Evolutionary conservation across 1,139 yeast species (phyloP).

Genomic region (Petasospora fabianii): DNA sequence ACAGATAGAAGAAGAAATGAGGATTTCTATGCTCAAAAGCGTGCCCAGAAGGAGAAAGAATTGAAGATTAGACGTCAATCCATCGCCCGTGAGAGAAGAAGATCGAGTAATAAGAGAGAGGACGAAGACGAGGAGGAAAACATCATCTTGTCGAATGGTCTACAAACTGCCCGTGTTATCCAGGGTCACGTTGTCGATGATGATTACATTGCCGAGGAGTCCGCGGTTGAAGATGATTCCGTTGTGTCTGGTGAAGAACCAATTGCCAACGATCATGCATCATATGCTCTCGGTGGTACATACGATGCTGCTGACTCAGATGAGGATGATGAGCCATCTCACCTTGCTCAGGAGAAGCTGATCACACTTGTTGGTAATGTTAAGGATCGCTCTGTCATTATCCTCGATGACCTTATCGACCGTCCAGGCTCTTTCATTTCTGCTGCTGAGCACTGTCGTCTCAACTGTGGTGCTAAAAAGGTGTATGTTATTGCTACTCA

Average conservation of each 20-base stretch:
- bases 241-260: constrained; percentile 21
- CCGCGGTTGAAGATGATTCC: constrained; percentile 27
- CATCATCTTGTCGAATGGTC: constrained; percentile 68
- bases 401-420: constrained; percentile 95
- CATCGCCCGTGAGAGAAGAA: constrained; percentile 33
- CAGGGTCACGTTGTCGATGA: constrained; percentile 98
- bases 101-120: constrained; percentile 28
- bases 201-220: constrained; percentile 46
- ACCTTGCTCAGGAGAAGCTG: constrained; percentile 71
- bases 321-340: constrained; percentile 78
- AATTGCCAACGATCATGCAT: constrained; percentile 26
- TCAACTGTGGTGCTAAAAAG: constrained; percentile 91
- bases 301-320: constrained; percentile 80
- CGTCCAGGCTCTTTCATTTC: constrained; percentile 91
- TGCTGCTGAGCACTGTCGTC: constrained; percentile 94
- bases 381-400: constrained; percentile 83
- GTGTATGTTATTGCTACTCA: constrained; percentile 94
- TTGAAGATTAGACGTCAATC: constrained; percentile 34
- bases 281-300: constrained; percentile 74
- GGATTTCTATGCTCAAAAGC: constrained; percentile 52
- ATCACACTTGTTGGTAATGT: constrained; percentile 97
- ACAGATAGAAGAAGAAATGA: constrained; percentile 92
- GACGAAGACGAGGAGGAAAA: constrained; percentile 52
- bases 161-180: constrained; percentile 93
- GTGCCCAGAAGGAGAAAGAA: constrained; percentile 29